These are phyloP conservation scores for Arthroderma sp. DNA, from an alignment of 2,329 filamentous ascomycete species.

Conservation along the genomic window DNA sequence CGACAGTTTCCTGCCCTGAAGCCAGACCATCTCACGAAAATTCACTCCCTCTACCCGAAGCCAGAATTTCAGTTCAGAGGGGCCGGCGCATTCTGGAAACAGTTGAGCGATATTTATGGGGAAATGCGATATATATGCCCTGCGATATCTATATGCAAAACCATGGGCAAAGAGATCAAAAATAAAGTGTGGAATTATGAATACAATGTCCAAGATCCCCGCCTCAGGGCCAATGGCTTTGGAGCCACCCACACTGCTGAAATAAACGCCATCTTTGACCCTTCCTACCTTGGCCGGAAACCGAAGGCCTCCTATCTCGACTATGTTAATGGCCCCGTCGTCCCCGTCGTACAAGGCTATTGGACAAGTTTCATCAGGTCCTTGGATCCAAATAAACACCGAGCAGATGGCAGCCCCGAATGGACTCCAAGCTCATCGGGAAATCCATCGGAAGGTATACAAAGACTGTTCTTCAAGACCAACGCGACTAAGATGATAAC, in stretches of 20 bases:
- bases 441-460: slow-evolving; percentile 18
- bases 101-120: slow-evolving; percentile 48
- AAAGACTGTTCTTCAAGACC: slow-evolving; percentile 36
- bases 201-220: slow-evolving; percentile 53
- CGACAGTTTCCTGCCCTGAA: slow-evolving; percentile 48
- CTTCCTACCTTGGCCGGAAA: slow-evolving; percentile 39
- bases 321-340: slow-evolving; percentile 43
- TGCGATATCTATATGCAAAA: slow-evolving; percentile 42
- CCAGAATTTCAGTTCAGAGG: slow-evolving; percentile 37
- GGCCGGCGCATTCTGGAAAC: slow-evolving; percentile 41
- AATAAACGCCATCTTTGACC: slow-evolving; percentile 55
- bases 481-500: slow-evolving; percentile 37
- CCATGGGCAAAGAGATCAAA: slow-evolving; percentile 18
- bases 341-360: slow-evolving; percentile 54
- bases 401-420: slow-evolving; percentile 35
- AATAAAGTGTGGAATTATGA: slow-evolving; percentile 53
- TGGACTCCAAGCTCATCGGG: slow-evolving; percentile 40
- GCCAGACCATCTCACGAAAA: slow-evolving; percentile 37
- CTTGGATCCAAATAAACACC: slow-evolving; percentile 52
- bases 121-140: slow-evolving; percentile 57
- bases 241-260: slow-evolving; percentile 60
- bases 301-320: slow-evolving; percentile 44
- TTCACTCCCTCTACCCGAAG: slow-evolving; percentile 48
- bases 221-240: slow-evolving; percentile 40
- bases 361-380: slow-evolving; percentile 61